Base-by-base conservation (phyloP, 495 filamentous ascomycete species). In the Diplogelasinospora grovesii region DNA sequence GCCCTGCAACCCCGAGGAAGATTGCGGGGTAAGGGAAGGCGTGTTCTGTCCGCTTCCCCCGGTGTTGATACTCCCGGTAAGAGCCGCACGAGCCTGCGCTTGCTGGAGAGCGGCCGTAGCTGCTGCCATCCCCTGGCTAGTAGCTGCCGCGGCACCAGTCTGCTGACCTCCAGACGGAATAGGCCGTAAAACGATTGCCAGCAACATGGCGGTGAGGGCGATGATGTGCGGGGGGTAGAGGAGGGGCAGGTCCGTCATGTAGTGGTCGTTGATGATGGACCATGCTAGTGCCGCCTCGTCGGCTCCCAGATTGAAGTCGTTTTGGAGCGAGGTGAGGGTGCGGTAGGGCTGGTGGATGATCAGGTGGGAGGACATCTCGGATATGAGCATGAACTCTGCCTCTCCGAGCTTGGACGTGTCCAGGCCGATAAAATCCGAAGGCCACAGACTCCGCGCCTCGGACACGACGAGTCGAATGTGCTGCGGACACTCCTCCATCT, bases 281-380 rank as follows among this genome's bases (percentile, higher is more conserved):
- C 83, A 86, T 26, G 89, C 84, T 11, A 90, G 74, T 30, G 74
- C 71, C 29, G 73, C 67, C 56, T 98, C 93, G 41, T 97, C 93
- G 32, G 74, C 74, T 34, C 72, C 78, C 14, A 98, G 71, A 16
- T 64, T 62, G 41, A 97, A 77, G 18, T 79, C 74, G 35, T 64
- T 59, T 50, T 86, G 82, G 22, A 97, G 73, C 35, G 80, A 77
- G 22, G 75, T 76, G 39, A 98, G 69, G 31, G 81, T 90, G 32
- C 90, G 86, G 60, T 98, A 98, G n/a, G 92, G 92, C 58, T 97
- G 90, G 59, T 97, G 89, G 10, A 95, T 69, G 57, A 98, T 97
- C 45, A 98, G 74, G 41, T 95, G 89, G 4, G 86, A 92, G 60
- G 79, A 85, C 82, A 98, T 85, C 60, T 95, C 90, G 1, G 87